These are phyloP conservation scores for Aspergillus sp. DNA, from an alignment of 2,329 filamentous ascomycete genomes.

Conservation along the genomic window DNA sequence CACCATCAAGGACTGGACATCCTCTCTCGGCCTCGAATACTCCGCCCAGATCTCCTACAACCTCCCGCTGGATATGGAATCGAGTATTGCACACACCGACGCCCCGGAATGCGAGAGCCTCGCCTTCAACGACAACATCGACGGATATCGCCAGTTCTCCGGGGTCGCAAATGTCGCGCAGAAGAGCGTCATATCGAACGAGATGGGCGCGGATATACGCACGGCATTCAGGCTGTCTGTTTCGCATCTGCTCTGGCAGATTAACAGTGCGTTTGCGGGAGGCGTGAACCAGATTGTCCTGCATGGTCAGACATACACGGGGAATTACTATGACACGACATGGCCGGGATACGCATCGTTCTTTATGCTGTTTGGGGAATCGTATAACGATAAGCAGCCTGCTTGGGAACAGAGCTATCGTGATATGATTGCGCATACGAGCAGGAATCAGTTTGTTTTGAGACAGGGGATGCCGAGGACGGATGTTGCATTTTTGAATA, in stretches of 20 bases:
- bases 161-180: conserved; percentile 42
- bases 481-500: neutral
- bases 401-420: conserved; percentile 14
- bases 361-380: conserved; percentile 46
- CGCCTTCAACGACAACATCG: conserved; percentile 37
- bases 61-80: conserved; percentile 45
- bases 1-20: conserved; percentile 30
- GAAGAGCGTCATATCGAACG: conserved; percentile 41
- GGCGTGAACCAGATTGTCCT: conserved; percentile 47
- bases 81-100: conserved; percentile 37
- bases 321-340: conserved; percentile 47
- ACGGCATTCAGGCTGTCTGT: conserved; percentile 25
- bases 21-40: conserved; percentile 31
- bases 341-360: conserved; percentile 52
- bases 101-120: conserved; percentile 46
- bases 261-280: conserved; percentile 42
- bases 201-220: conserved; percentile 32
- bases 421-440: neutral
- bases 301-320: conserved; percentile 45
- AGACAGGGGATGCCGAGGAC: neutral
- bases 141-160: conserved; percentile 42
- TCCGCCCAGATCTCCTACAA: conserved; percentile 45
- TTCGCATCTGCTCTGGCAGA: conserved; percentile 31
- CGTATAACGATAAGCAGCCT: conserved; percentile 42
- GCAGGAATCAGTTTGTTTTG: neutral